These are phyloP conservation scores for Claviceps spartinae DNA, from an alignment of 2,329 filamentous ascomycete genomes.

Conservation along the genomic window DNA sequence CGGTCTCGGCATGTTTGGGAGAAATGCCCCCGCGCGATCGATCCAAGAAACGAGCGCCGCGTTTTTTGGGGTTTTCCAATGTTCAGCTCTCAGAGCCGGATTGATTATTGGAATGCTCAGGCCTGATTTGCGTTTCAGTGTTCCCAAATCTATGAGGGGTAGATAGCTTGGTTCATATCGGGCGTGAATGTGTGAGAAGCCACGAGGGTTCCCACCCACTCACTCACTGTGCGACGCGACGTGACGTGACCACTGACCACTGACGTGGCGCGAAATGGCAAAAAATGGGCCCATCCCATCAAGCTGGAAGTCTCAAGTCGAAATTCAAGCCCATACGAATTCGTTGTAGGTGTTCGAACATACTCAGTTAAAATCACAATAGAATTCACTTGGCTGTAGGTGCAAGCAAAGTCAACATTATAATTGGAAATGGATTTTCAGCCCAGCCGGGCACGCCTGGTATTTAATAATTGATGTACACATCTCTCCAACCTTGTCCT, in stretches of 20 bases:
- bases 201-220: neutral
- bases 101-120: no score
- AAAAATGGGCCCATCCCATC: neutral
- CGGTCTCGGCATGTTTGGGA: slow-evolving; percentile 8
- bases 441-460: no score
- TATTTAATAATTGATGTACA: neutral
- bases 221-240: slow-evolving; percentile 1
- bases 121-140: no score
- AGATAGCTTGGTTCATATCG: neutral
- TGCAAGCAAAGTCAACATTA: no score
- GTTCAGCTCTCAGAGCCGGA: no score
- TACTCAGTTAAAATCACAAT: no score
- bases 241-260: slow-evolving; percentile 11
- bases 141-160: neutral
- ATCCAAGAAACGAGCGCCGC: neutral
- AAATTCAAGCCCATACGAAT: no score
- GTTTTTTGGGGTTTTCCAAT: neutral
- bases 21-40: neutral
- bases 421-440: no score
- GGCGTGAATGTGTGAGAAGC: neutral
- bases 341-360: no score
- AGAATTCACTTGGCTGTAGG: no score
- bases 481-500: neutral
- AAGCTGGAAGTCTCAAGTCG: neutral
- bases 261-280: slow-evolving; percentile 11